Conservation (phyloP, 179 eudicot species). For the Beta macrorhiza region DNA sequence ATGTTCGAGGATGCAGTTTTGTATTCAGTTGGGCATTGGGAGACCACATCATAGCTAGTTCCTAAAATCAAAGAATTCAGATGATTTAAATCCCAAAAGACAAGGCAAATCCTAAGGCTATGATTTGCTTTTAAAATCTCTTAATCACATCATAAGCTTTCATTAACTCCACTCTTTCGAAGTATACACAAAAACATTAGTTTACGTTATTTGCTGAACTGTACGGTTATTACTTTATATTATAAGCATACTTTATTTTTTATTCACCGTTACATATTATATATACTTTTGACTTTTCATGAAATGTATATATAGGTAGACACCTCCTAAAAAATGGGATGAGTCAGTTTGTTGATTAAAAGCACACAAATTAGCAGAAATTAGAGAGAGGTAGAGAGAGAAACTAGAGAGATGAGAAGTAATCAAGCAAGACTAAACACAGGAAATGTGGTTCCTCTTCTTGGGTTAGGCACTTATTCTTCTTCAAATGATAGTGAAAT, state of each 20-base stretch:
- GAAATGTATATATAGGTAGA: conserved; percentile 25
- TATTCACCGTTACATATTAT: background rate
- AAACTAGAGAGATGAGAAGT: conserved; percentile 29
- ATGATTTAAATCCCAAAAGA: conserved; percentile 17
- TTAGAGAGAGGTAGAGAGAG: conserved; percentile 16
- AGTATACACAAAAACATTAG: conserved; percentile 12
- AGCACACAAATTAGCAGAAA: background rate
- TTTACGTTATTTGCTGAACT: conserved; percentile 23
- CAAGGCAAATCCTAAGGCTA: conserved; percentile 29
- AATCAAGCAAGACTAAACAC: conserved; percentile 35
- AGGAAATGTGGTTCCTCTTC: conserved; percentile 33
- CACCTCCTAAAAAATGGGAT: background rate
- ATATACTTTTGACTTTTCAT: conserved; percentile 25
- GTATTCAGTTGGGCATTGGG: conserved; percentile 10
- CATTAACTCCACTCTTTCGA: conserved; percentile 20
- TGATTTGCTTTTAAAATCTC: conserved; percentile 12
- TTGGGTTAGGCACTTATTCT: conserved; percentile 43
- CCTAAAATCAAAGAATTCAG: conserved; percentile 21
- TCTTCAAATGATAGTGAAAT: conserved; percentile 23
- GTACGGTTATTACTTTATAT: conserved; percentile 21
- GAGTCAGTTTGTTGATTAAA: background rate
- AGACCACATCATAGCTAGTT: conserved; percentile 12
- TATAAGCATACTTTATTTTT: background rate
- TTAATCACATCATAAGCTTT: background rate
- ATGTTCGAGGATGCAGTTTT: background rate